Evolutionary conservation across 208 protist species (phyloP), one percentile per base, ranked within the genome.

Genomic region (Wallacemonas rigidus): DNA sequence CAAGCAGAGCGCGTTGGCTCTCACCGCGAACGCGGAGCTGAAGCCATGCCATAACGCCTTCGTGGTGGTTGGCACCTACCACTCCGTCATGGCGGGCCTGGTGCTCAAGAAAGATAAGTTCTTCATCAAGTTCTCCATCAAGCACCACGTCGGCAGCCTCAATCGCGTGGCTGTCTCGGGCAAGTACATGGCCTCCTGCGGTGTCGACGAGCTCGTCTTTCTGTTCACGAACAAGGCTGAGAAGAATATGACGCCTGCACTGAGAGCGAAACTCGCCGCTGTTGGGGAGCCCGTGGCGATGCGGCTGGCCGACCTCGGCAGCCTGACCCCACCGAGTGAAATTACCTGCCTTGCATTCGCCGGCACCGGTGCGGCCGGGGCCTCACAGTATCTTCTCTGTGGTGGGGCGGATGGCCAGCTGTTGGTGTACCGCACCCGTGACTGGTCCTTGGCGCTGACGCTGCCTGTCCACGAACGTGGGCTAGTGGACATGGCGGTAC

Each of bases 201-300:
- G 90, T 62, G 82, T 81, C 1, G 90, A 95, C 67, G 90, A 95
- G 78, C 90, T 87, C 1, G 69, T 91, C 38, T 89, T 87, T 54
- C 75, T 92, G 55, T 95, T 92, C 69, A 92, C 90, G 2, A 91
- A 91, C 70, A 95, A 95, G 68, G 76, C 80, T 7, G 75, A 85
- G 60, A 57, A 76, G 75, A 63, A 63, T 2, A 51, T 82, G 7
- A 80, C 69, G 3, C 70, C 72, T n/a, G 71, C 72, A 3, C 60
- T 67, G 35, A 76, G 73, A 12, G 67, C 45, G 55, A 76, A 75
- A 54, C 61, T 87, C 74, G 64, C 44, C 60, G 76, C 80, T 45
- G 64, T 69, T 2, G 83, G 81, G n/a, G 79, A 83, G 72, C 64
- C 83, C 4, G 15, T 77, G 35, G 72, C 76, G 12, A 53, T 90